Evolutionary conservation across 2,329 filamentous ascomycete species (phyloP), one percentile per base, ranked within the genome.

Genomic region (Colletotrichum magnum): DNA sequence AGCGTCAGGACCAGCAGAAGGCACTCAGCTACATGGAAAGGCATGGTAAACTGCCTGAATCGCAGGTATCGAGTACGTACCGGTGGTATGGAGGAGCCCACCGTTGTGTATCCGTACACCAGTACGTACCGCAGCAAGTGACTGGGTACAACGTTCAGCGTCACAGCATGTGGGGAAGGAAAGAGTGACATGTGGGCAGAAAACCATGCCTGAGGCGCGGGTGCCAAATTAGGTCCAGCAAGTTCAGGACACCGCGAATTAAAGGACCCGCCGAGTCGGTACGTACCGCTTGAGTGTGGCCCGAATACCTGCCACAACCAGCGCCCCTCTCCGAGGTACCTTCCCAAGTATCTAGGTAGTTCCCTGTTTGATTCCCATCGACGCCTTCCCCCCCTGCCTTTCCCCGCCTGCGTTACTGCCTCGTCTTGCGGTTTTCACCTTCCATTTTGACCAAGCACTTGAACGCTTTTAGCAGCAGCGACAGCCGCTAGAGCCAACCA

Each of bases 121-220:
- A 43, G 41, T 43, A 43, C 41, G 13, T 43, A 15, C 41, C 41
- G 21, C 21, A 24, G 21, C 5, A 15, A 5, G 3, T 36, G 5
- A 6, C 28, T 32, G 15, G 41, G 10, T 24, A 26, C 53, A 58
- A 53, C 39, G 48, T 32, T 16, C 47, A 50, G 52, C 59, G 60
- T 58, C 48, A 21, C 53, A 41, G 48, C 41, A 5, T 66, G 66
- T 66, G 66, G 62, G 54, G 54, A 60, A 60, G 13, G 12, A 18
- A 24, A 56, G 18, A 50, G 56, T 45, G 54, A 65, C 65, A 64
- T 58, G 47, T 64, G 65, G 65, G 65, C 65, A 64, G 61, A 54
- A 59, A 43, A 21, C 3, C 7, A 15, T 60, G 45, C 56, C 50
- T 60, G 24, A 52, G 50, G 66, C 48, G 47, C 6, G 9, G 1